Evolutionary conservation across 257 asterid genomes (phyloP), one percentile per base, ranked within the genome.

Genomic region (Fraxinus americana): DNA sequence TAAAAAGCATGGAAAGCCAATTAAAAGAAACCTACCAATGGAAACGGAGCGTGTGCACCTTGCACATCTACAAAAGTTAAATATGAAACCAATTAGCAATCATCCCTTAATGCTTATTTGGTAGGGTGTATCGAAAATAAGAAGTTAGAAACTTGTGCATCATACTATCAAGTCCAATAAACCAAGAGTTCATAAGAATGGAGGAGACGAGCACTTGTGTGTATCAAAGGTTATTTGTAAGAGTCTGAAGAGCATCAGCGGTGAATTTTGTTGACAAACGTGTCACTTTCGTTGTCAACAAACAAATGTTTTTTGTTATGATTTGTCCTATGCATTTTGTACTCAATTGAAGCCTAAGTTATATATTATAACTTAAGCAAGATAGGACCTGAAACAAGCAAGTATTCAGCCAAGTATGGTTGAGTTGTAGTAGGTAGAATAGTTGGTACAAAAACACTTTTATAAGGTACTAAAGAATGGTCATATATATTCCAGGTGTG

Each of bases 151-250:
- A 57, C 59, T 71, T 32, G 41, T n/a, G n/a, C n/a, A n/a, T n/a
- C n/a, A n/a, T n/a, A n/a, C n/a, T n/a, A 4, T 7, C 27, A 4
- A 2, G 66, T 54, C 63, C 66, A n/a, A 21, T n/a, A 57, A 13
- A 13, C 54, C 8, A 45, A 13, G 54, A 12, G 11, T 57, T 19
- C 27, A n/a, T 57, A 57, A 19, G 27, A 57, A 19, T 54, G 34
- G 13, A 61, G 59, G 30, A 36, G 39, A 34, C 12, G 27, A 45
- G 57, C 30, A 78, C 92, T 87, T 74, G 92, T 97, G 97, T 95
- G 87, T 91, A 95, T 85, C 99, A 95, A 4, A 95, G 91, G 88
- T 95, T 92, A 74, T 95, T 93, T 0, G 97, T 95, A 4, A 95
- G 89, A 0, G 86, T 83, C 82, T 95, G 99, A 35, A 93, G 91